A percentile compares a stretch with the other conserved stretches of the same genome.
Evolutionary conservation across 2,329 filamentous ascomycete species (phyloP).

Genomic region (Dothideomycetes sp.): DNA sequence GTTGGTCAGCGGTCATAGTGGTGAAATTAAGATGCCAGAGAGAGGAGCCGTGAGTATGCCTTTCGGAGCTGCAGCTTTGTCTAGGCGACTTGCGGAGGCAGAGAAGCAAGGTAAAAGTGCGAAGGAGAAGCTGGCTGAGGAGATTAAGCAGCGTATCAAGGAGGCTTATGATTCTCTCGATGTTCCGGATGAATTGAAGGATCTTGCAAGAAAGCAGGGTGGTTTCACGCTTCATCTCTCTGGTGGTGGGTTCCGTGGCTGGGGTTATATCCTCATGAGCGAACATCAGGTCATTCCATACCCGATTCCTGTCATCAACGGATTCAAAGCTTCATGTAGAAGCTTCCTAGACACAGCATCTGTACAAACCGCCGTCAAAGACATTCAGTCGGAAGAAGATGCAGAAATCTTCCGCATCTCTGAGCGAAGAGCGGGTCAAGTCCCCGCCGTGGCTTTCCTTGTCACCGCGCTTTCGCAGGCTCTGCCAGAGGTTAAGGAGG

Average conservation of each 20-base stretch:
- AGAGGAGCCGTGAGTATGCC: constrained; percentile 56
- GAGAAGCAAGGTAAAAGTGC: constrained; percentile 34
- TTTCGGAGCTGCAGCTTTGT: constrained; percentile 60
- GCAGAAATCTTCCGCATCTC: constrained; percentile 60
- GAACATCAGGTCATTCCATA: constrained; percentile 65
- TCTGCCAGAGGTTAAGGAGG: constrained; percentile 60
- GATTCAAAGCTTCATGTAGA: constrained; percentile 56
- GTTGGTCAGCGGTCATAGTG: constrained; percentile 42
- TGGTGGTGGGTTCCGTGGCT: constrained; percentile 82
- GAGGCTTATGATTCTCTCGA: constrained; percentile 33
- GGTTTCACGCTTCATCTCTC: constrained; percentile 72
- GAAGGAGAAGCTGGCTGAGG: constrained; percentile 23
- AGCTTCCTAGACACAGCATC: constrained; percentile 51
- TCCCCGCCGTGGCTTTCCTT: constrained; percentile 72
- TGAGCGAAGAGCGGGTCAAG: constrained; percentile 66
- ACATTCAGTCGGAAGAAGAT: constrained; percentile 17
- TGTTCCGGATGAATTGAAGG: constrained; percentile 45
- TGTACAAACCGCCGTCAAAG: constrained; percentile 32
- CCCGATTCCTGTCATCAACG: constrained; percentile 73
- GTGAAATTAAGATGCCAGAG: constrained; percentile 43
- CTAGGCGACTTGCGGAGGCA: constrained; percentile 42
- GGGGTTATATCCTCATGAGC: constrained; percentile 82
- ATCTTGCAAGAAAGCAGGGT: constrained; percentile 34
- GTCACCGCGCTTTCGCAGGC: constrained; percentile 64
- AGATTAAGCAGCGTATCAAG: constrained; percentile 45